Conservation (phyloP, 2,329 filamentous ascomycete genomes). For the Coleophoma eucalyptorum region DNA sequence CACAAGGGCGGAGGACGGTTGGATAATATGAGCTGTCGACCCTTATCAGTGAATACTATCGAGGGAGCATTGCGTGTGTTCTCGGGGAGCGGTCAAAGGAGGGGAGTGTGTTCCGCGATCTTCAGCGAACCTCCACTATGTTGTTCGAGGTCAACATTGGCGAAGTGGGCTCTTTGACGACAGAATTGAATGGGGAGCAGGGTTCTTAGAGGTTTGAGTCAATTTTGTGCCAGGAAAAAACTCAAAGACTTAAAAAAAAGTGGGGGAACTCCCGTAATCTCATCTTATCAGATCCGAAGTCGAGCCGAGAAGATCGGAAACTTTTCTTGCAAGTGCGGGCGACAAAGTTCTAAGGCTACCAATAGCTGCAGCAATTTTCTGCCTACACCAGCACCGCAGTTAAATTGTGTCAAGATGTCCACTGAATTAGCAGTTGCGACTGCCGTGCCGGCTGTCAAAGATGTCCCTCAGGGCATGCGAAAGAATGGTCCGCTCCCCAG, state of each 20-base stretch:
- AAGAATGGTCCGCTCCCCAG: conserved; percentile 64
- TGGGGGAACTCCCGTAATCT: neutral
- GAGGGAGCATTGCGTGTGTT: conserved; percentile 20
- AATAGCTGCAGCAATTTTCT: neutral
- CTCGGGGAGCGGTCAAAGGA: conserved; percentile 10
- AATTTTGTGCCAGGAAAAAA: conserved; percentile 3
- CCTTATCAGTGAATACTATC: conserved; percentile 19
- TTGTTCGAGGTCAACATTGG: neutral
- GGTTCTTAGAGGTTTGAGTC: conserved; percentile 1
- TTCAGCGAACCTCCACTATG: neutral
- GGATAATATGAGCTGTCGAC: conserved; percentile 2
- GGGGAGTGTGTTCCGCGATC: conserved; percentile 12
- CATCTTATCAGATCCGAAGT: conserved; percentile 2
- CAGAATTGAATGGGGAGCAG: neutral
- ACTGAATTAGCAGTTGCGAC: conserved; percentile 11
- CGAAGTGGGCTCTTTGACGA: neutral
- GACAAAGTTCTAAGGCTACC: too few species aligned
- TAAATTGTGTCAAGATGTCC: conserved; percentile 15
- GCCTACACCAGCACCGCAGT: neutral
- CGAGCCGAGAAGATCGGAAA: neutral
- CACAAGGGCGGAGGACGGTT: too few species aligned
- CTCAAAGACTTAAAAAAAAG: conserved; percentile 1
- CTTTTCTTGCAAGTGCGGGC: neutral
- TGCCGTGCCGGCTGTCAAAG: conserved; percentile 1
- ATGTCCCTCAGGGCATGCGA: conserved; percentile 56